Evolutionary conservation across 2,329 filamentous ascomycete species (phyloP).

Genomic region (Xylariaceae sp.): DNA sequence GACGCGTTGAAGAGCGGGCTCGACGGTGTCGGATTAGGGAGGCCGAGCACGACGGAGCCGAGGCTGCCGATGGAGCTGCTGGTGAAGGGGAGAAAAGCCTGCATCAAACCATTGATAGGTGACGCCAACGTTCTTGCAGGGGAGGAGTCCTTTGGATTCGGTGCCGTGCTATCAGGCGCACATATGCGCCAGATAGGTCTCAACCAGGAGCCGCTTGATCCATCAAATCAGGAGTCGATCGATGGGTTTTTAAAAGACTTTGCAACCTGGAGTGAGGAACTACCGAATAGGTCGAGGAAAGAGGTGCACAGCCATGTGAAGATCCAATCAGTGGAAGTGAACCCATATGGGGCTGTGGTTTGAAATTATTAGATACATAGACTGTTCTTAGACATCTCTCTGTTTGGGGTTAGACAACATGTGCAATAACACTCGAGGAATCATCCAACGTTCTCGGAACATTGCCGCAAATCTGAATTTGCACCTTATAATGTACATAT

Average conservation of each 20-base stretch:
- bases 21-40: slow-evolving; percentile 45
- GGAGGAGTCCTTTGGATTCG: slow-evolving; percentile 15
- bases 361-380: background rate
- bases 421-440: too few species aligned
- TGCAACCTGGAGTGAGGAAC: slow-evolving; percentile 14
- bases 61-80: slow-evolving; percentile 18
- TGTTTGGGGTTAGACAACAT: background rate
- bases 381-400: too few species aligned
- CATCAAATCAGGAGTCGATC: slow-evolving; percentile 13
- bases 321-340: slow-evolving; percentile 11
- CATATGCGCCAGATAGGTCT: slow-evolving; percentile 25
- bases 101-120: slow-evolving; percentile 20
- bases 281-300: slow-evolving; percentile 13
- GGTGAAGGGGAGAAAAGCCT: slow-evolving; percentile 8
- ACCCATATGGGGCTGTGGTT: slow-evolving; percentile 10
- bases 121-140: slow-evolving; percentile 19
- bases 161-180: slow-evolving; percentile 19
- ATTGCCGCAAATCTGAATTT: too few species aligned
- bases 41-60: slow-evolving; percentile 23
- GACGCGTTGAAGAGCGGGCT: slow-evolving; percentile 46
- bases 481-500: background rate
- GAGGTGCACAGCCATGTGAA: slow-evolving; percentile 23
- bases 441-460: too few species aligned
- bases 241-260: slow-evolving; percentile 22
- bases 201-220: slow-evolving; percentile 19